phyloP scores from a whole-genome alignment of 495 filamentous ascomycete species.

The Penicillium samsonianum region DNA sequence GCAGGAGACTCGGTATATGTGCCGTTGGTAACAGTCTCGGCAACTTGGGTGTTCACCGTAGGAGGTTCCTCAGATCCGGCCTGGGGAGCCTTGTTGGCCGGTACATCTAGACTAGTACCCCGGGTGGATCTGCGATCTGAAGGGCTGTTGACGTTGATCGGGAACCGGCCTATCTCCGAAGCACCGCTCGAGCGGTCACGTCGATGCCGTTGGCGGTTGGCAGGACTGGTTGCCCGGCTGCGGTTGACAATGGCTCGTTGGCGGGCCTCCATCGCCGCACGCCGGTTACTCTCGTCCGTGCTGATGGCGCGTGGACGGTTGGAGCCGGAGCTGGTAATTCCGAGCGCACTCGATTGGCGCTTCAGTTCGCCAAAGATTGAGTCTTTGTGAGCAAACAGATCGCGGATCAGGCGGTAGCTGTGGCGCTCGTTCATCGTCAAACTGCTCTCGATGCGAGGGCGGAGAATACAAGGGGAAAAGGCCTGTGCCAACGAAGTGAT shows the following conservation, averaged over 20 bases:
- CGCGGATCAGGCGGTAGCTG: constrained; percentile 86
- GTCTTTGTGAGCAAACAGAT: constrained; percentile 92
- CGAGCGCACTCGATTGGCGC: constrained; percentile 71
- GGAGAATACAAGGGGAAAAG: constrained; percentile 86
- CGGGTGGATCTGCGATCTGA: constrained; percentile 51
- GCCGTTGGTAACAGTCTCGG: constrained; percentile 40
- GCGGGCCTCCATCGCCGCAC: constrained; percentile 89
- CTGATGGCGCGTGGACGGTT: constrained; percentile 81
- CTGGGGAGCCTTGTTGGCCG: constrained; percentile 38
- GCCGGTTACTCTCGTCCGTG: constrained; percentile 94
- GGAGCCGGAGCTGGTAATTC: constrained; percentile 31
- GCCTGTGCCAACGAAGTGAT: constrained; percentile 70
- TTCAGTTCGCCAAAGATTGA: constrained; percentile 95
- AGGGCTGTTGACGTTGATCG: constrained; percentile 68
- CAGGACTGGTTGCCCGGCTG: constrained; percentile 74
- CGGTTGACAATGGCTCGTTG: constrained; percentile 77
- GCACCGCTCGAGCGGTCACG: constrained; percentile 82
- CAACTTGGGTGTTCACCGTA: constrained; percentile 31
- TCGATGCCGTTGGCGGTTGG: constrained; percentile 61
- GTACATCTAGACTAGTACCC: constrained; percentile 65
- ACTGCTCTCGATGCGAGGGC: constrained; percentile 80
- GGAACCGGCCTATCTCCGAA: constrained; percentile 73
- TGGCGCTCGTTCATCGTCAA: constrained; percentile 95
- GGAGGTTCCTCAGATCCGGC: constrained; percentile 31
- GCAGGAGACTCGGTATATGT: constrained; percentile 38